Evolutionary conservation across 2,329 filamentous ascomycete species (phyloP).

Genomic region (Exserohilum turcica): DNA sequence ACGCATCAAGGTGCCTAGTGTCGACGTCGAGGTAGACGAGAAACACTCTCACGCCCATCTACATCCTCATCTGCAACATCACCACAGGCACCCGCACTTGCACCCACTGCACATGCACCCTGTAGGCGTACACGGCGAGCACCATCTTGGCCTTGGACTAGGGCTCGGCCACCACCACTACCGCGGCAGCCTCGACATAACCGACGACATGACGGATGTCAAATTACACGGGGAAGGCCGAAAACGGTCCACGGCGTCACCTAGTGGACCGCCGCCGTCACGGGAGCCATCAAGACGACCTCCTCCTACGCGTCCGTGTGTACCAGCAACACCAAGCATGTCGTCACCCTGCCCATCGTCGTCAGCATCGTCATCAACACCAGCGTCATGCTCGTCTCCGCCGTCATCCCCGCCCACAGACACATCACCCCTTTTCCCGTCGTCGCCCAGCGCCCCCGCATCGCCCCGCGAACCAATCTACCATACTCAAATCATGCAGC

Average conservation of each 20-base stretch:
- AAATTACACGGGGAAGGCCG: constrained; percentile 30
- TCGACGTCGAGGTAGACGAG: constrained; percentile 22
- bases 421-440: neutral
- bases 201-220: constrained; percentile 1
- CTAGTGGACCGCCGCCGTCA: constrained; percentile 23
- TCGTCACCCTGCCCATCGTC: constrained; percentile 8
- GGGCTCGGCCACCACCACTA: constrained; percentile 12
- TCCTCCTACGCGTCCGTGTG: neutral
- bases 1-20: constrained; percentile 29
- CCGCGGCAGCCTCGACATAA: neutral
- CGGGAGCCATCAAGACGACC: constrained; percentile 14
- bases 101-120: constrained; percentile 39
- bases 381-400: neutral
- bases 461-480: constrained; percentile 31
- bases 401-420: neutral
- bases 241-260: constrained; percentile 18
- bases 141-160: constrained; percentile 4
- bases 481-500: constrained; percentile 36
- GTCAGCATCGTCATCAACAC: neutral
- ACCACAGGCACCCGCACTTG: constrained; percentile 23
- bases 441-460: neutral
- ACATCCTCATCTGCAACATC: constrained; percentile 25
- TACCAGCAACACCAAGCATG: neutral
- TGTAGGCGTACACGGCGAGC: constrained; percentile 21
- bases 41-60: constrained; percentile 28